Conservation (phyloP, 164 flowering plant genomes). For the Aristolochia contorta region DNA sequence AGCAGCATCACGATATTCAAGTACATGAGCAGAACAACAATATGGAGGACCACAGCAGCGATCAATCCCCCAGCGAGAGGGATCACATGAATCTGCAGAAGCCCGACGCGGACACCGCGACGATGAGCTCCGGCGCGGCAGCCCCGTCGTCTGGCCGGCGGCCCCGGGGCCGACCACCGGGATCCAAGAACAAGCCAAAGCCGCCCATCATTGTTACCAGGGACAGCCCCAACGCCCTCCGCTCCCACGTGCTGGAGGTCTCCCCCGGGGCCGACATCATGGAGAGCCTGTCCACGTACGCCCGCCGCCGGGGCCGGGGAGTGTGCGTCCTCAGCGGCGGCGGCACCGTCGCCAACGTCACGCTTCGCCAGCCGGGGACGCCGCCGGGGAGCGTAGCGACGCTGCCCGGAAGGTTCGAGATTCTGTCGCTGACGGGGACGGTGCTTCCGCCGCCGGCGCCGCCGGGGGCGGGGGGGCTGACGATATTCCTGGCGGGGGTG, state of each 20-base stretch:
- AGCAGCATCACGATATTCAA: too few relatives aligned
- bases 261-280: slow-evolving; percentile 20
- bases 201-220: slow-evolving; percentile 25
- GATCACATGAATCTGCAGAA: background rate
- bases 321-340: slow-evolving; percentile 21
- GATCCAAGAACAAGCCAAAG: slow-evolving; percentile 30
- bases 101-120: slow-evolving; percentile 2
- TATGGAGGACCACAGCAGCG: slow-evolving; percentile 6
- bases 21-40: too few relatives aligned
- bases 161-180: slow-evolving; percentile 26
- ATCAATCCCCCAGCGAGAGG: slow-evolving; percentile 15
- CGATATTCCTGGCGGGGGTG: slow-evolving; percentile 23
- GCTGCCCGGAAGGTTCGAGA: slow-evolving; percentile 25
- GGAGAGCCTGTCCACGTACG: slow-evolving; percentile 15
- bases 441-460: slow-evolving; percentile 30
- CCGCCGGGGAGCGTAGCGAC: slow-evolving; percentile 17
- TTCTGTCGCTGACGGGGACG: slow-evolving; percentile 21
- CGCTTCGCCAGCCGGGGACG: slow-evolving; percentile 19
- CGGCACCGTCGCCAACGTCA: slow-evolving; percentile 21
- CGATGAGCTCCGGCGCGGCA: slow-evolving; percentile 12
- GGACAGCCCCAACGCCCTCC: slow-evolving; percentile 23
- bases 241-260: slow-evolving; percentile 23
- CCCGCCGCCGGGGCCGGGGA: slow-evolving; percentile 23
- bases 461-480: slow-evolving; percentile 21
- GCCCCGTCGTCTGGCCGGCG: slow-evolving; percentile 10